A percentile compares a stretch with the other conserved stretches of the same genome.
These are phyloP conservation scores for Phytophthora parvispora DNA, from an alignment of 352 stramenopile species.

Conservation along the genomic window DNA sequence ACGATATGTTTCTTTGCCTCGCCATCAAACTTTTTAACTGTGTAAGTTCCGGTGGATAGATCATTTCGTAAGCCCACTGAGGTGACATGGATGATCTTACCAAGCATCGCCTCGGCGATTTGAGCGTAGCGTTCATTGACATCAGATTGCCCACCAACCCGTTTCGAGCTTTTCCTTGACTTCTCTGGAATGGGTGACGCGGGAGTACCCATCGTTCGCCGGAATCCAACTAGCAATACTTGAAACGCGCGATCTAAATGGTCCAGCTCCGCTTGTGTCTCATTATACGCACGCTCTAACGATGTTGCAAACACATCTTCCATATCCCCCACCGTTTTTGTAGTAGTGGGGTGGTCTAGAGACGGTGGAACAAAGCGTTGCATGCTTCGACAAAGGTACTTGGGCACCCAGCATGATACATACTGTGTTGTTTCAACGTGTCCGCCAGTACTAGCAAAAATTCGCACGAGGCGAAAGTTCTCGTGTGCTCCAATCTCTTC, in stretches of 20 bases:
- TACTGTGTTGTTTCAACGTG: constrained; percentile 47
- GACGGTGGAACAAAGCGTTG: constrained; percentile 24
- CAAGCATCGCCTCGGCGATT: constrained; percentile 39
- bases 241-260: constrained; percentile 42
- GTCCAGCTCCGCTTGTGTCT: constrained; percentile 33
- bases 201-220: constrained; percentile 2
- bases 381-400: constrained; percentile 80
- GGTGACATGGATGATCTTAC: constrained; percentile 38
- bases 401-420: constrained; percentile 81
- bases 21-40: constrained; percentile 31
- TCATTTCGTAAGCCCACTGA: constrained; percentile 11
- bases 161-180: constrained; percentile 13
- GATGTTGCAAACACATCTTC: constrained; percentile 27
- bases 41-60: constrained; percentile 19
- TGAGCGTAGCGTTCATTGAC: constrained; percentile 22
- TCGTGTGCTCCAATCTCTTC: constrained; percentile 42
- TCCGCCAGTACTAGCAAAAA: constrained; percentile 49
- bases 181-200: neutral
- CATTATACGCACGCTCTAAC: constrained; percentile 30
- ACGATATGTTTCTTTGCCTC: constrained; percentile 26
- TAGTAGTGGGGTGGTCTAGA: neutral
- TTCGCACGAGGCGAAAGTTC: constrained; percentile 69
- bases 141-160: constrained; percentile 10
- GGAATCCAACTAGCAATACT: constrained; percentile 38
- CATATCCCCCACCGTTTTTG: constrained; percentile 9